Percentiles rank a stretch among this genome's conserved stretches.
Evolutionary conservation across 1,284 basidiomycete genomes (phyloP).

Genomic region (Lentinula novae-zelandiae): DNA sequence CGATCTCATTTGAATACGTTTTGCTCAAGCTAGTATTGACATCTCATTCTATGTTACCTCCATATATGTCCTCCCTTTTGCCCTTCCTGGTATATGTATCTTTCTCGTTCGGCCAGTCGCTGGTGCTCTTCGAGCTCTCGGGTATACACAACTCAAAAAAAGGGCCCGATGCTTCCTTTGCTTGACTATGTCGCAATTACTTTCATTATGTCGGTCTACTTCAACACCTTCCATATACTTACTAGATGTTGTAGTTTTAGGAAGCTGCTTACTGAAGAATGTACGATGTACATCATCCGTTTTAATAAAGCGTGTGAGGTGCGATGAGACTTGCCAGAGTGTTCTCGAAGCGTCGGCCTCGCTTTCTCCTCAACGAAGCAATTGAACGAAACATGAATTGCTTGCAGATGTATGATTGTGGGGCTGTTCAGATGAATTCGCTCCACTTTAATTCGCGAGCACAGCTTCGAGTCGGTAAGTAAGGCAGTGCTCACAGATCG

Average conservation of each 20-base stretch:
- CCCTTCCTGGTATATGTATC: not conserved
- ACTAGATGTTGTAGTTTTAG: constrained; percentile 6
- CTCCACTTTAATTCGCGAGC: not conserved
- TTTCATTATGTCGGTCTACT: not conserved
- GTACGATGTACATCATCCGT: not conserved
- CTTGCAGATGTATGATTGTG: constrained; percentile 1
- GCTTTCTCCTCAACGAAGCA: not conserved
- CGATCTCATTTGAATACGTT: constrained; percentile 44
- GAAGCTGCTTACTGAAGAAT: not conserved
- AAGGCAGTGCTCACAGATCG: constrained; percentile 1
- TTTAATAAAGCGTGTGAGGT: not conserved
- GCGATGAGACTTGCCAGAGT: too few species aligned
- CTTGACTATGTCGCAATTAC: not conserved
- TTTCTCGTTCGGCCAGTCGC: not conserved
- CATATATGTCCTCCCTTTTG: not conserved
- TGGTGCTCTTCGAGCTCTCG: too few species aligned
- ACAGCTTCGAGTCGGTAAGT: not conserved
- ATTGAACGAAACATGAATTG: not conserved
- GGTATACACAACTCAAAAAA: not conserved
- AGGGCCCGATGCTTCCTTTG: not conserved
- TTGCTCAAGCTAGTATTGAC: not conserved
- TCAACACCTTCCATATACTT: not conserved
- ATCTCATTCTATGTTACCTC: not conserved
- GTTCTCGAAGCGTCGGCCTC: not conserved
- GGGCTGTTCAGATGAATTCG: constrained; percentile 1